Percentiles rank a stretch among this genome's conserved stretches.
phyloP scores from a whole-genome alignment of 257 asterid genomes.

The Henckelia pumila region DNA sequence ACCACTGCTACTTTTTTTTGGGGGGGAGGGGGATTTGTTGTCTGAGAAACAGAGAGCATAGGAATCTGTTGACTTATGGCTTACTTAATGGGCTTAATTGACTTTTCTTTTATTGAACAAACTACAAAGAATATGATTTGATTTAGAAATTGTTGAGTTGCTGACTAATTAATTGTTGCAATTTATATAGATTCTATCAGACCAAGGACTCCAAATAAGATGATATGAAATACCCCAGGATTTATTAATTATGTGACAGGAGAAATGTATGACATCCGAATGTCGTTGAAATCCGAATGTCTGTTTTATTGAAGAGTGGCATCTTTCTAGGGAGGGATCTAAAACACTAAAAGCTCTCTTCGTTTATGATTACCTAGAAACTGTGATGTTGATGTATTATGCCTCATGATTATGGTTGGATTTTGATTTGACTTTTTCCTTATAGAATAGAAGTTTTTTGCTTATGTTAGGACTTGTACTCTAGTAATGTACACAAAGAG shows the following conservation, averaged over 20 bases:
- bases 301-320: too few relatives aligned
- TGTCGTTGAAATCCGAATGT: too few relatives aligned
- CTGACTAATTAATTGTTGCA: background rate
- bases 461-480: background rate
- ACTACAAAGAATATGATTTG: conserved; percentile 4
- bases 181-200: too few relatives aligned
- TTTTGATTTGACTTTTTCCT: background rate
- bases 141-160: background rate
- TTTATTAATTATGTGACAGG: too few relatives aligned
- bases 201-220: too few relatives aligned
- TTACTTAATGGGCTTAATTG: background rate
- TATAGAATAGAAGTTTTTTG: background rate
- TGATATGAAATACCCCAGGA: too few relatives aligned
- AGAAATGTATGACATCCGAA: too few relatives aligned
- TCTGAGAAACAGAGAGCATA: background rate
- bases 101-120: background rate
- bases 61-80: background rate
- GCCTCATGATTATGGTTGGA: background rate
- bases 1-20: background rate
- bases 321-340: too few relatives aligned
- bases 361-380: too few relatives aligned
- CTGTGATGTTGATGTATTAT: too few relatives aligned
- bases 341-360: too few relatives aligned
- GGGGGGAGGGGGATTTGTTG: background rate
- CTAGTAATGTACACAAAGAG: background rate